Evolutionary conservation across 495 filamentous ascomycete genomes (phyloP).

Genomic region (Daldinia concentrica): DNA sequence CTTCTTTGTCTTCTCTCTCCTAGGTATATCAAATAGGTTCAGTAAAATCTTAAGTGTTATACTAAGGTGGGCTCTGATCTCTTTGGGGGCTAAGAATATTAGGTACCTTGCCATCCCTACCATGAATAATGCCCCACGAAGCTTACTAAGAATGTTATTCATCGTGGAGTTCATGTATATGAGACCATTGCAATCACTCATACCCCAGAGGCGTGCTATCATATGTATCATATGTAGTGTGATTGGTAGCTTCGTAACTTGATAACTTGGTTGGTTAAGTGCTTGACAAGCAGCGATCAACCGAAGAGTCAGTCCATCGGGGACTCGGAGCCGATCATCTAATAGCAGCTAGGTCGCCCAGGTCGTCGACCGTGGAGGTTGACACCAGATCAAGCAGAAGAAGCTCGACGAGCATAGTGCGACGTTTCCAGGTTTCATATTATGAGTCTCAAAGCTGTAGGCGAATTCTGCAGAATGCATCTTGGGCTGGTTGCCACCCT

Average conservation of each 20-base stretch:
- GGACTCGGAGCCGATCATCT: no score
- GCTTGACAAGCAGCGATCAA: no score
- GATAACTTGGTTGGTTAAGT: no score
- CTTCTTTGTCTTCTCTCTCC: background rate
- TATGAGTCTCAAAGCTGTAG: background rate
- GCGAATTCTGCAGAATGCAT: background rate
- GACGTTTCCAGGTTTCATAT: background rate
- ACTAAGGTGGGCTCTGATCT: background rate
- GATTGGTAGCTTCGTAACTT: no score
- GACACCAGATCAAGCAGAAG: background rate
- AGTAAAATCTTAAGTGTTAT: background rate
- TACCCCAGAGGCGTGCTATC: no score
- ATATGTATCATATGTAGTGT: background rate
- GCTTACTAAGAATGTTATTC: background rate
- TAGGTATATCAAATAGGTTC: background rate
- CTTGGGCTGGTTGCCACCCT: background rate
- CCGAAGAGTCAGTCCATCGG: no score
- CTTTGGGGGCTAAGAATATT: background rate
- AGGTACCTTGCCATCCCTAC: background rate
- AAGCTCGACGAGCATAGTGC: background rate
- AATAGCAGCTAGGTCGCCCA: background rate
- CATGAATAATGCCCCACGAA: background rate
- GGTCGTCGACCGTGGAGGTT: background rate
- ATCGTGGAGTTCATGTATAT: background rate
- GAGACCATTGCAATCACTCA: background rate